A percentile compares a stretch with the other conserved stretches of the same genome.
These are phyloP conservation scores for Aspergillus nidulans DNA, from an alignment of 495 filamentous ascomycete genomes.

Conservation along the genomic window DNA sequence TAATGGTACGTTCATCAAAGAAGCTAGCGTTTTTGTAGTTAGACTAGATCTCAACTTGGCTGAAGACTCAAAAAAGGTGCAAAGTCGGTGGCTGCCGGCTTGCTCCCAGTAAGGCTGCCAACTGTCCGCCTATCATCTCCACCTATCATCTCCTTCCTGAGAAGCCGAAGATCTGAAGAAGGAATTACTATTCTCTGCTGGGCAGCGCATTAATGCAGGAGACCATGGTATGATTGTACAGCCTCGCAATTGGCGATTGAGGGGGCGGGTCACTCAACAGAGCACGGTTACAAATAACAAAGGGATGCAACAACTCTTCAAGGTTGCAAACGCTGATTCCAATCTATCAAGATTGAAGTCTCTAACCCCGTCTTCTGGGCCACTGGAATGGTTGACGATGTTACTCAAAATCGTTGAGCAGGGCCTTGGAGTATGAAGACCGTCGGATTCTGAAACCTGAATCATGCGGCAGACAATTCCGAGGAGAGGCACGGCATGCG, in stretches of 20 bases:
- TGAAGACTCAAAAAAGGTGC: no score
- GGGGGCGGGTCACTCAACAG: constrained; percentile 8
- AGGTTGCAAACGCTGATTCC: neutral
- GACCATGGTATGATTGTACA: constrained; percentile 4
- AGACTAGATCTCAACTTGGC: neutral
- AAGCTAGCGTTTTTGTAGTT: constrained; percentile 12
- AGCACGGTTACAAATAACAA: neutral
- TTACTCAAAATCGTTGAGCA: neutral
- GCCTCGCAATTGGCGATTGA: constrained; percentile 6
- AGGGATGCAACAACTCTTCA: neutral
- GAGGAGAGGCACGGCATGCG: constrained; percentile 18
- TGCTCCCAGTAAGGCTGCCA: no score
- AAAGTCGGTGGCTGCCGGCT: constrained; percentile 5
- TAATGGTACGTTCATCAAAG: constrained; percentile 16
- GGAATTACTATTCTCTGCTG: constrained; percentile 1
- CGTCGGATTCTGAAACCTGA: neutral
- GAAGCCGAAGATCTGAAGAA: neutral
- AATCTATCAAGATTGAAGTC: neutral
- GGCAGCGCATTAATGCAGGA: constrained; percentile 4
- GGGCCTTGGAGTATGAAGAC: neutral
- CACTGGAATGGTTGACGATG: neutral
- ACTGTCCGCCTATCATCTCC: constrained; percentile 1
- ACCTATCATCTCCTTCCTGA: no score
- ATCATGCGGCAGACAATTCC: constrained; percentile 18
- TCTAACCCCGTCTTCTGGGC: neutral